Evolutionary conservation across 495 filamentous ascomycete species (phyloP).

Genomic region (Penicillium canescens): DNA sequence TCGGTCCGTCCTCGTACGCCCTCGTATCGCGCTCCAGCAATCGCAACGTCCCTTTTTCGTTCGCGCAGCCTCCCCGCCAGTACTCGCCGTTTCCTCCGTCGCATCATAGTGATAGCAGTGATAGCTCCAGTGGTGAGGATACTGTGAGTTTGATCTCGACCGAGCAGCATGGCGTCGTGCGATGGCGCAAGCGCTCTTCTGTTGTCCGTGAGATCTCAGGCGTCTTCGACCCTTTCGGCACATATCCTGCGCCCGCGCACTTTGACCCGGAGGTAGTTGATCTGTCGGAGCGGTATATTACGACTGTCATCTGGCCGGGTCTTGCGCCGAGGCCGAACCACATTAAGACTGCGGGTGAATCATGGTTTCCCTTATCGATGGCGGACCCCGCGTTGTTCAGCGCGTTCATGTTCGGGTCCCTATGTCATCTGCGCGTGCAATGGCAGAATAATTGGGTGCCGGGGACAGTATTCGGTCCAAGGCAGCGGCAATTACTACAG

Average conservation of each 20-base stretch:
- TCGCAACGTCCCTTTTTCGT: neutral
- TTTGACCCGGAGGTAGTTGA: slow-evolving; percentile 27
- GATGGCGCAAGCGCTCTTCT: slow-evolving; percentile 6
- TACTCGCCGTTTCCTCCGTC: slow-evolving; percentile 14
- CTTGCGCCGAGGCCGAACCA: slow-evolving; percentile 24
- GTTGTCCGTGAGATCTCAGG: slow-evolving; percentile 28
- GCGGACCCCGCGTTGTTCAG: slow-evolving; percentile 38
- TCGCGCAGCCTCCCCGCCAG: neutral
- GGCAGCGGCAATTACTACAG: slow-evolving; percentile 29
- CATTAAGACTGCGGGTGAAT: slow-evolving; percentile 11
- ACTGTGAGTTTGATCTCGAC: neutral
- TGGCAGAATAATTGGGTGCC: slow-evolving; percentile 33
- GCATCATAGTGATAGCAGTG: slow-evolving; percentile 15
- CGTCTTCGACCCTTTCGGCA: slow-evolving; percentile 34
- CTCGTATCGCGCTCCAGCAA: slow-evolving; percentile 6
- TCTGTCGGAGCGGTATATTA: slow-evolving; percentile 27
- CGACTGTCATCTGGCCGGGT: slow-evolving; percentile 35
- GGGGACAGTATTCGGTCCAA: slow-evolving; percentile 17
- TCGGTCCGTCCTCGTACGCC: slow-evolving; percentile 2
- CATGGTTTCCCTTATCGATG: slow-evolving; percentile 38
- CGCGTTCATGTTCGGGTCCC: slow-evolving; percentile 39
- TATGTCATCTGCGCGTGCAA: slow-evolving; percentile 42
- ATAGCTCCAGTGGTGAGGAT: slow-evolving; percentile 11
- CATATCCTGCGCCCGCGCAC: slow-evolving; percentile 22
- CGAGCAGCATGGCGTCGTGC: neutral